A percentile compares a stretch with the other conserved stretches of the same genome.
These are phyloP conservation scores for Neopestalotiopsis sp. DNA, from an alignment of 2,329 filamentous ascomycete species.

Conservation along the genomic window DNA sequence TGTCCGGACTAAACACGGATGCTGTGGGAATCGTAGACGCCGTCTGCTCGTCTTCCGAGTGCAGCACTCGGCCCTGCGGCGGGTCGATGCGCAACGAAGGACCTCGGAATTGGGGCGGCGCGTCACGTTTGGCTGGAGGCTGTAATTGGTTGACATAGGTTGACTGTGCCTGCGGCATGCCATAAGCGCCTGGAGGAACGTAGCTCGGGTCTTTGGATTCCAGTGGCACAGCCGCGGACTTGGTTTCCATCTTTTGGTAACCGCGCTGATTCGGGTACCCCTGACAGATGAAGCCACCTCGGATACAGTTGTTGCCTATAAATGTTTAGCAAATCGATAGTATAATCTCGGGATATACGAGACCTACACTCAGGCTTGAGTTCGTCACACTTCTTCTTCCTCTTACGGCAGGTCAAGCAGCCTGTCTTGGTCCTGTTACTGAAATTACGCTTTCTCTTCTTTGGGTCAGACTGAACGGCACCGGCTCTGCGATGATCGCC, in stretches of 20 bases:
- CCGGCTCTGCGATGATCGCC: slow-evolving; percentile 53
- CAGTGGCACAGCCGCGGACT: slow-evolving; percentile 72
- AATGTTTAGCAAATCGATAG: neutral
- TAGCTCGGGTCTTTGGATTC: slow-evolving; percentile 81
- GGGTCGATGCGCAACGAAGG: slow-evolving; percentile 67
- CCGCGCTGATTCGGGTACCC: slow-evolving; percentile 86
- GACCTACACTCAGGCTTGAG: slow-evolving; percentile 86
- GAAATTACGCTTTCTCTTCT: slow-evolving; percentile 80
- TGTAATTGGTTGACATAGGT: slow-evolving; percentile 35
- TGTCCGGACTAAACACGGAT: slow-evolving; percentile 63
- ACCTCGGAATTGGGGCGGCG: slow-evolving; percentile 64
- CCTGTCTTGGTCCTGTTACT: slow-evolving; percentile 96
- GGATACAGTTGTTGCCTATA: slow-evolving; percentile 84
- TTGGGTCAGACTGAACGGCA: slow-evolving; percentile 62
- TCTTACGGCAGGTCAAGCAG: slow-evolving; percentile 86
- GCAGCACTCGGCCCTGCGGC: slow-evolving; percentile 60
- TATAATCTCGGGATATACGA: neutral
- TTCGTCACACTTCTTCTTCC: slow-evolving; percentile 99
- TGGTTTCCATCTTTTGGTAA: slow-evolving; percentile 78
- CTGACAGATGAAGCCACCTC: slow-evolving; percentile 88
- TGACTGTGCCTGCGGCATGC: slow-evolving; percentile 55
- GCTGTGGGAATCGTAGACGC: slow-evolving; percentile 64
- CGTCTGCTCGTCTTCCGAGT: slow-evolving; percentile 64
- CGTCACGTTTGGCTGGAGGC: slow-evolving; percentile 54
- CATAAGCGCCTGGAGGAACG: slow-evolving; percentile 65